These are phyloP conservation scores for Catenaria anguillulae DNA, from an alignment of 371 early-diverging fungal genomes.

Conservation along the genomic window DNA sequence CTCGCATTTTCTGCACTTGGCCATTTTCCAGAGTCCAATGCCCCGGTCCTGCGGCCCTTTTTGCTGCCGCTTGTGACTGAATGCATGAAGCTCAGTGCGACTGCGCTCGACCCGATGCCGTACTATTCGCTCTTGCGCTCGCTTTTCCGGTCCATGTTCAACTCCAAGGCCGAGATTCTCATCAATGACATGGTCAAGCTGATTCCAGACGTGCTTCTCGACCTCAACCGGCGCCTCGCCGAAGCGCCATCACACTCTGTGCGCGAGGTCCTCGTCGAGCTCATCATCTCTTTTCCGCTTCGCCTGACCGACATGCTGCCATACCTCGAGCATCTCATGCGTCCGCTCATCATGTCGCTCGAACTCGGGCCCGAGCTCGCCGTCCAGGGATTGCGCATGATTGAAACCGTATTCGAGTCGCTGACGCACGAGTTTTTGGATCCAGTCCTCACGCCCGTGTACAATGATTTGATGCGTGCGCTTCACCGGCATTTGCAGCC, in stretches of 20 bases:
- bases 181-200: constrained; percentile 86
- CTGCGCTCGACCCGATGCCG: constrained; percentile 70
- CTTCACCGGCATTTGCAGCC: constrained; percentile 85
- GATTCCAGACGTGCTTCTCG: constrained; percentile 75
- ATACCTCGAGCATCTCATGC: constrained; percentile 85
- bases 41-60: constrained; percentile 71
- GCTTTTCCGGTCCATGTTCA: constrained; percentile 82
- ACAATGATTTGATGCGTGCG: constrained; percentile 79
- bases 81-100: constrained; percentile 68
- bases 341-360: constrained; percentile 85
- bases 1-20: constrained; percentile 87
- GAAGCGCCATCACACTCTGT: constrained; percentile 65
- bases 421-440: constrained; percentile 92
- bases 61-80: constrained; percentile 80
- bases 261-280: constrained; percentile 57
- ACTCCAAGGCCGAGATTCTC: constrained; percentile 57
- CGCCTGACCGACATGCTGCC: constrained; percentile 88
- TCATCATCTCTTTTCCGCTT: constrained; percentile 93
- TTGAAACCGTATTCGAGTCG: constrained; percentile 97
- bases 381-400: constrained; percentile 84
- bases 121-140: constrained; percentile 82
- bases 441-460: constrained; percentile 85
- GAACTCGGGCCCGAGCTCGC: constrained; percentile 83
- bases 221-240: constrained; percentile 65
- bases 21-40: constrained; percentile 71